Evolutionary conservation across 495 filamentous ascomycete genomes (phyloP), one percentile per base, ranked within the genome.

Genomic region (Aspergillus wentii): DNA sequence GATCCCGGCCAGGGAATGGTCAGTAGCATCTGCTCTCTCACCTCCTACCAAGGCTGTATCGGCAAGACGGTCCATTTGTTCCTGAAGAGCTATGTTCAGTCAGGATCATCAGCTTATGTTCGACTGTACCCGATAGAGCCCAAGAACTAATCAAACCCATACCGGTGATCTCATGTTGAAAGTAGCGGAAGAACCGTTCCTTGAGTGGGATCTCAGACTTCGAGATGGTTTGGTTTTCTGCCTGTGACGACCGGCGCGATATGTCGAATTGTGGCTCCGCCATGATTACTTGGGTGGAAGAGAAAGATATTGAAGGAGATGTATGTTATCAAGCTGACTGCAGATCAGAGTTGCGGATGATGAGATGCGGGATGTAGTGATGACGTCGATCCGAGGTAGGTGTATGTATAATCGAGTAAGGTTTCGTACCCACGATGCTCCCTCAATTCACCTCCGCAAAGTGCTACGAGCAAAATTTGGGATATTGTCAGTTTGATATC

Each of bases 131-230:
- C 29, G 36, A 31, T n/a, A 29, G 14, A 46, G 33, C 27, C 44
- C 40, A 40, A 22, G 17, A 30, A 25, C 41, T 32, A 41, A 22
- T 19, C 20, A 38, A 36, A 45, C 36, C 36, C 52, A 49, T 69
- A 87, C 86, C 72, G 10, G 76, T 79, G 43, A 83, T 79, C 57
- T 82, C 76, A 57, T 78, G 72, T 41, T 84, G 82, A 46, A 91
- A 92, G 55, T 84, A 80, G 44, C 78, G 78, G 56, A 87, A 86
- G 69, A 94, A 91, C 7, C 73, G 72, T 48, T 86, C 82, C 35
- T 87, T 89, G 30, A 80, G 55, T 6, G 62, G 59, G 4, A 69
- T 63, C 34, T 74, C 66, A 0, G 63, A 52, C 26, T 59, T 65
- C 5, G 55, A 54, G 42, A 64, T 52, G 8, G 53, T 64, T 31